These are phyloP conservation scores for Trebouxia sp. DNA, from an alignment of 139 green algal species.

Conservation along the genomic window DNA sequence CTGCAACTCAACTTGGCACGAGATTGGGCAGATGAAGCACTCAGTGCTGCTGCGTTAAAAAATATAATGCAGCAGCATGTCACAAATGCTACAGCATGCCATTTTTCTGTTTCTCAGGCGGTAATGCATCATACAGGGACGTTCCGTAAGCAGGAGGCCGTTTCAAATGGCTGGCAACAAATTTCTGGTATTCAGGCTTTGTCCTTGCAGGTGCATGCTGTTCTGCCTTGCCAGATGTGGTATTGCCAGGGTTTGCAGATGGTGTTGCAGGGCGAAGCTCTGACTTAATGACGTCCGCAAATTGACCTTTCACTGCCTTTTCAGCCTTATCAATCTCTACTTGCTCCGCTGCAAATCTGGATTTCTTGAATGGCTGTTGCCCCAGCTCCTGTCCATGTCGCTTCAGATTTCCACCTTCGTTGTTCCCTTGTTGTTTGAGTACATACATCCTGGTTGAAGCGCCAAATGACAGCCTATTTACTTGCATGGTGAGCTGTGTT, in stretches of 20 bases:
- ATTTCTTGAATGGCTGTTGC: background rate
- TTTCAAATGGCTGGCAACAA: slow-evolving; percentile 1
- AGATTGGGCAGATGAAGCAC: no score
- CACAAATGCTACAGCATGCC: background rate
- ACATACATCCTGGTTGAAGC: slow-evolving; percentile 9
- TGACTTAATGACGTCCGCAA: slow-evolving; percentile 17
- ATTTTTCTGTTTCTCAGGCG: slow-evolving; percentile 18
- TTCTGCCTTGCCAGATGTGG: background rate
- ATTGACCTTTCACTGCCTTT: slow-evolving; percentile 1
- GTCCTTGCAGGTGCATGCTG: background rate
- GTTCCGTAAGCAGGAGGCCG: background rate
- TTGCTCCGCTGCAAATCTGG: background rate
- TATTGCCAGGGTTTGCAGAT: background rate
- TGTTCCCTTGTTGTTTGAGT: background rate
- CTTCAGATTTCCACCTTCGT: background rate
- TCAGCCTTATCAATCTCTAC: background rate
- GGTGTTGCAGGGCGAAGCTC: background rate
- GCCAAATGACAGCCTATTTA: background rate
- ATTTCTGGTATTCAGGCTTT: slow-evolving; percentile 19
- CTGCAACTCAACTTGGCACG: background rate
- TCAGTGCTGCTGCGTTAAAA: background rate
- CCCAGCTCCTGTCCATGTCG: background rate
- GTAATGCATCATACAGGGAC: slow-evolving; percentile 17
- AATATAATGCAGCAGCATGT: background rate
- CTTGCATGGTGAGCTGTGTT: background rate